Conservation (phyloP, 1,139 yeast species). For the Blastobotrys raffinosifermentans region DNA sequence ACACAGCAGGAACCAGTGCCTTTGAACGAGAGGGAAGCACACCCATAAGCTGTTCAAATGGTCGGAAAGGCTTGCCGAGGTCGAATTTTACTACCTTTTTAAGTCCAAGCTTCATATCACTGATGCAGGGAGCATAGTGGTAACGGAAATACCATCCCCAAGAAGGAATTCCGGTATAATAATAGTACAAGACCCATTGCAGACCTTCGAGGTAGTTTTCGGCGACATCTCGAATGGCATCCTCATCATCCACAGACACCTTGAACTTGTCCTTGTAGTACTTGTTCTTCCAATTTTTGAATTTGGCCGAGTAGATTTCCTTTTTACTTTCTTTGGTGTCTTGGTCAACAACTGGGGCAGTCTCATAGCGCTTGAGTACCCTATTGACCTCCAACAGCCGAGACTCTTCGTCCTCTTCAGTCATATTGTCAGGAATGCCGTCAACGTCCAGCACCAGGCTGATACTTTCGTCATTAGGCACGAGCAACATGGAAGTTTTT, state of each 20-base stretch:
- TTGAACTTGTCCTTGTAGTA: slow-evolving; percentile 77
- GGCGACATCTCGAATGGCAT: slow-evolving; percentile 51
- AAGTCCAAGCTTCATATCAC: slow-evolving; percentile 72
- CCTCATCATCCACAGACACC: slow-evolving; percentile 43
- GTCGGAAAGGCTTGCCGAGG: slow-evolving; percentile 73
- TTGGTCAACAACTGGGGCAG: slow-evolving; percentile 59
- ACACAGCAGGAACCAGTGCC: slow-evolving; percentile 68
- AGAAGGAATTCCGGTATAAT: slow-evolving; percentile 83
- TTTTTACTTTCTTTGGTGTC: slow-evolving; percentile 59
- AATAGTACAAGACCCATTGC: slow-evolving; percentile 92
- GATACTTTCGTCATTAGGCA: slow-evolving; percentile 18
- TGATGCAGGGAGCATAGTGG: slow-evolving; percentile 90
- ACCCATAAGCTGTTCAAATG: slow-evolving; percentile 97
- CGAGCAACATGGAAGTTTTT: slow-evolving; percentile 24
- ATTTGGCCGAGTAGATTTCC: slow-evolving; percentile 65
- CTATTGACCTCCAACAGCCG: slow-evolving; percentile 25
- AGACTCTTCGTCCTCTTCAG: slow-evolving; percentile 38
- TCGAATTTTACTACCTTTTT: slow-evolving; percentile 54
- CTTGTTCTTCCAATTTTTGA: slow-evolving; percentile 71
- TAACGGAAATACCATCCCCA: slow-evolving; percentile 93
- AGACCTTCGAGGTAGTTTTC: slow-evolving; percentile 86
- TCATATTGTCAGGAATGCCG: slow-evolving; percentile 59
- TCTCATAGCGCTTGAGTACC: slow-evolving; percentile 54
- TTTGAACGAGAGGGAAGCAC: slow-evolving; percentile 92
- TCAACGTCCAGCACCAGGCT: slow-evolving; percentile 52